Evolutionary conservation across 495 filamentous ascomycete genomes (phyloP).

Genomic region (Friedmanniomyces endolithicus): DNA sequence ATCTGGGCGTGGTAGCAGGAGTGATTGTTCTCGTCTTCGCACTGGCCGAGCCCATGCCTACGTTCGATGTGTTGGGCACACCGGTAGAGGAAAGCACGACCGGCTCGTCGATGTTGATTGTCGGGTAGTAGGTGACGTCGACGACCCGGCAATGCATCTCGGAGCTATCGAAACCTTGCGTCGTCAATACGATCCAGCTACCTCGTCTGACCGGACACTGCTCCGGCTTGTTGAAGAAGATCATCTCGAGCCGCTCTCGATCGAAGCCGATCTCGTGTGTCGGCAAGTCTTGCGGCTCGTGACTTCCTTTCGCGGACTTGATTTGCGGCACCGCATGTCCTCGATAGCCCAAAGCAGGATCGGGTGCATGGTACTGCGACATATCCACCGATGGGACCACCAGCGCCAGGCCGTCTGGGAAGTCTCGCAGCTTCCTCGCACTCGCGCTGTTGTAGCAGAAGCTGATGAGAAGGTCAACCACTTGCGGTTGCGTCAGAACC

Average conservation of each 20-base stretch:
- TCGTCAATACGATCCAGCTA: constrained; percentile 47
- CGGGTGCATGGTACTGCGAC: background rate
- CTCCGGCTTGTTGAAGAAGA: constrained; percentile 23
- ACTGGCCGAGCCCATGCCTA: background rate
- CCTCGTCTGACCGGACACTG: constrained; percentile 35
- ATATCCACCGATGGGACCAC: constrained; percentile 40
- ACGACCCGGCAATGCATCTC: constrained; percentile 34
- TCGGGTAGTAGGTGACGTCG: constrained; percentile 29
- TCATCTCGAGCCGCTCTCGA: constrained; percentile 33
- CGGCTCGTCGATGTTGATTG: constrained; percentile 23
- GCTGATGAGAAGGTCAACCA: constrained; percentile 75
- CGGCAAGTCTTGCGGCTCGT: background rate
- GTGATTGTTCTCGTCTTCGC: background rate
- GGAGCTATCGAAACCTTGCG: constrained; percentile 3
- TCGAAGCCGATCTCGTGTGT: constrained; percentile 24
- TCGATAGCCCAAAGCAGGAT: background rate
- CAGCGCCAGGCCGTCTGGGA: constrained; percentile 58
- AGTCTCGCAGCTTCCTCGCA: constrained; percentile 39
- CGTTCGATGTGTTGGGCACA: background rate
- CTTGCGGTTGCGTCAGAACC: constrained; percentile 64
- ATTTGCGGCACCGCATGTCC: background rate
- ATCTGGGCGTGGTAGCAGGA: constrained; percentile 14
- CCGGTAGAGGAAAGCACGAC: background rate
- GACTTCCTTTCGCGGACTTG: background rate
- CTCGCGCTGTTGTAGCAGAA: constrained; percentile 59